phyloP scores from a whole-genome alignment of 192 early-diverging fungal genomes.

The Podila horticola region DNA sequence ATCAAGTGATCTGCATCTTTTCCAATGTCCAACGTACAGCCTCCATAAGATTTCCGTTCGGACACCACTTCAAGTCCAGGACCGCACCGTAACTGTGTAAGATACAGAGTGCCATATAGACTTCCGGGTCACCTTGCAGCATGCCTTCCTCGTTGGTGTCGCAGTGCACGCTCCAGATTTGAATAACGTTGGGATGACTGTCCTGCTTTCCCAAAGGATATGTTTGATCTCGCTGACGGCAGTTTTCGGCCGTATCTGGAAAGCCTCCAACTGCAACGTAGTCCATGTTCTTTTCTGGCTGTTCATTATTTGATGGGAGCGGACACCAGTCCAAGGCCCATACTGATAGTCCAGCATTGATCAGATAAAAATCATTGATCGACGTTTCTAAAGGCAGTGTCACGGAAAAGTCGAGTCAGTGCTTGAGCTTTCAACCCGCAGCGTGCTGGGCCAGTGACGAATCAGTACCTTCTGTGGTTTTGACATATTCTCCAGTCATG shows the following conservation, averaged over 20 bases:
- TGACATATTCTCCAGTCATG: slow-evolving; percentile 19
- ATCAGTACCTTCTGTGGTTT: slow-evolving; percentile 20
- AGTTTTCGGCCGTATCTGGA: slow-evolving; percentile 48
- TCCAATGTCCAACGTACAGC: slow-evolving; percentile 13
- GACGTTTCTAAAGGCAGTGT: slow-evolving; percentile 5
- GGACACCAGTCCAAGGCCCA: slow-evolving; percentile 43
- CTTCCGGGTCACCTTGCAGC: slow-evolving; percentile 12
- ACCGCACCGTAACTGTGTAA: slow-evolving; percentile 42
- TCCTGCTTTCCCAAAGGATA: slow-evolving; percentile 48
- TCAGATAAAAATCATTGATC: slow-evolving; percentile 29
- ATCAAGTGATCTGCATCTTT: too few relatives aligned
- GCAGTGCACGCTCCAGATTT: slow-evolving; percentile 43
- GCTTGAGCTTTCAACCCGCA: too few relatives aligned
- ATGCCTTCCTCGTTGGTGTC: slow-evolving; percentile 16
- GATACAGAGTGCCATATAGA: slow-evolving; percentile 27
- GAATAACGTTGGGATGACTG: slow-evolving; percentile 41
- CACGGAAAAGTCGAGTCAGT: neutral
- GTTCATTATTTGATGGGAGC: slow-evolving; percentile 3
- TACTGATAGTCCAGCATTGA: slow-evolving; percentile 40
- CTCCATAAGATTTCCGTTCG: slow-evolving; percentile 25
- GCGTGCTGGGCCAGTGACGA: too few relatives aligned
- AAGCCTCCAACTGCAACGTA: slow-evolving; percentile 41
- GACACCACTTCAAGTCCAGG: slow-evolving; percentile 47
- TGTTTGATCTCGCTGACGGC: slow-evolving; percentile 31
- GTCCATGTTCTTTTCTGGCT: neutral